Evolutionary conservation across 345 rosid species (phyloP), one percentile per base, ranked within the genome.

Genomic region (Linum usitatissimum): DNA sequence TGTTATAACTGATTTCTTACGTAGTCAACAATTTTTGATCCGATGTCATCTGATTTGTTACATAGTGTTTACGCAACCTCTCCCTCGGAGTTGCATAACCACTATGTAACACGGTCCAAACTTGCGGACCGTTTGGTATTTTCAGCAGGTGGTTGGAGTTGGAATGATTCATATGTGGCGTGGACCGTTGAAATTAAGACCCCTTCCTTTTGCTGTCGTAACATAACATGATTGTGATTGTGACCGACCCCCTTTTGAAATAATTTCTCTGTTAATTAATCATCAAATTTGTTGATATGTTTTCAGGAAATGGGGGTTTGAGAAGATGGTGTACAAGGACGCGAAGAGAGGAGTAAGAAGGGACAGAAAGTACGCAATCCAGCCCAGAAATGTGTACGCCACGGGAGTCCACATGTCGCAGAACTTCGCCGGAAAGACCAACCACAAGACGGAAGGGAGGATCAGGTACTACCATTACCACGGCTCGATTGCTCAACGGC

Each of bases 361-460:
- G 61, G 95, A 92, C 70, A 71, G 96, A 0, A 92, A 92, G 53
- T 92, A 89, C 55, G 96, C 84, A 1, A 78, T 92, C 56, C 96
- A 86, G 62, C 96, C 98, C 0, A 77, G 83, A 2, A 77, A 73
- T 9, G 95, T 85, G 64, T 84, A 64, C 15, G 98, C 93, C 0
- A 79, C 93, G 0, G 98, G 98, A 0, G 95, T 92, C 5, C 98
- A 92, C 78, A 78, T 86, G 96, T 89, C 98, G 0, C 86, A 86
- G 78, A 82, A 92, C 77, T 63, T 92, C 4, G 75, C 57, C 6
- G 98, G 96, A 4, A 83, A 66, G 64, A 76, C 93, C 0, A 83
- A 57, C 54, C 87, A 88, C 79, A 84, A 62, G 73, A 79, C 84
- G 0, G 95, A 83, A 59, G 71, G 69, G 36, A 75, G 42, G 69